These are phyloP conservation scores for Amanita jacksonii DNA, from an alignment of 768 basidiomycete genomes.

Conservation along the genomic window DNA sequence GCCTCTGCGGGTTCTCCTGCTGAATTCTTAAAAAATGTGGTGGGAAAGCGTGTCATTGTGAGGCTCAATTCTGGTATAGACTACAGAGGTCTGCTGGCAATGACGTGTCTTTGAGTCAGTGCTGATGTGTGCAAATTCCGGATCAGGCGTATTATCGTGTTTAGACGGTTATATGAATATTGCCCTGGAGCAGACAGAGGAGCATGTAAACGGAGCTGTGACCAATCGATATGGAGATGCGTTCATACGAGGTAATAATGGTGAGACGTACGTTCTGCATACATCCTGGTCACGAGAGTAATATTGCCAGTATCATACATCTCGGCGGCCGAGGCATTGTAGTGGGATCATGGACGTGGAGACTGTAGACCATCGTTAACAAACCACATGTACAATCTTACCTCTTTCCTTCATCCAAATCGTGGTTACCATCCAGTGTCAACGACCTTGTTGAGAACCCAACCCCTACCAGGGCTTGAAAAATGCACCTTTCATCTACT, in stretches of 20 bases:
- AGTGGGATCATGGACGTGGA: background rate
- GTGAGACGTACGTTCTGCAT: constrained; percentile 25
- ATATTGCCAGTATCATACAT: constrained; percentile 59
- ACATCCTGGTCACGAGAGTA: background rate
- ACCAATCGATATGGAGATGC: constrained; percentile 93
- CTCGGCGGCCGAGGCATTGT: constrained; percentile 48
- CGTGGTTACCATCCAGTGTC: constrained; percentile 6
- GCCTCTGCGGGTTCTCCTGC: constrained; percentile 71
- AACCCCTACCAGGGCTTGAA: constrained; percentile 14
- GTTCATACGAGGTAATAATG: constrained; percentile 92
- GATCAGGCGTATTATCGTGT: constrained; percentile 80
- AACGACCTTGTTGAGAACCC: constrained; percentile 17
- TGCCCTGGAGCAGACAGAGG: constrained; percentile 94
- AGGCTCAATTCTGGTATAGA: constrained; percentile 88
- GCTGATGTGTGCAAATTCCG: constrained; percentile 1
- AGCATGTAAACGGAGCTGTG: constrained; percentile 80
- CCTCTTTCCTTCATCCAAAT: background rate
- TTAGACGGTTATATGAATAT: constrained; percentile 99
- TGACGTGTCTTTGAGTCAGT: background rate
- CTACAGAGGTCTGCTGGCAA: constrained; percentile 63
- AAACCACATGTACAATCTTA: background rate
- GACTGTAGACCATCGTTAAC: too few species aligned
- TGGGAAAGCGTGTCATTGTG: constrained; percentile 93
- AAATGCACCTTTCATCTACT: constrained; percentile 31
- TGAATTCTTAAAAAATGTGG: constrained; percentile 90